A percentile compares a stretch with the other conserved stretches of the same genome.
Evolutionary conservation across 495 filamentous ascomycete genomes (phyloP).

Genomic region (Xylaria scruposa): DNA sequence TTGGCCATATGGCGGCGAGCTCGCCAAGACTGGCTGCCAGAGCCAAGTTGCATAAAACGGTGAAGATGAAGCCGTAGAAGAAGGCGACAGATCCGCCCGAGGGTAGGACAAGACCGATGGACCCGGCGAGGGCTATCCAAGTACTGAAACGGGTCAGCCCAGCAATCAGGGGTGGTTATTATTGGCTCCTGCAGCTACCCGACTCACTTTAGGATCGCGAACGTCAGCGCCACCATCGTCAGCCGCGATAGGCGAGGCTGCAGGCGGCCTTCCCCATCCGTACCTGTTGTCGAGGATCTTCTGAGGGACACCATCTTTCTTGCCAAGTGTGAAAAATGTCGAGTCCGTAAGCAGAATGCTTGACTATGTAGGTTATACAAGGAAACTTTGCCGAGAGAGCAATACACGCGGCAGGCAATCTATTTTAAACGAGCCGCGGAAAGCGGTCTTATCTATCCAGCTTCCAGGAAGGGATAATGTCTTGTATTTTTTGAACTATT

Average conservation of each 20-base stretch:
- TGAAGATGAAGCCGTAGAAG: conserved; percentile 46
- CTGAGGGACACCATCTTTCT: conserved; percentile 27
- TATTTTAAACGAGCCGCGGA: not conserved
- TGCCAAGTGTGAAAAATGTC: not conserved
- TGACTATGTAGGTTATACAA: not conserved
- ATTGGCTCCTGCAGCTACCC: conserved; percentile 1
- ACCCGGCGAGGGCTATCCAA: conserved; percentile 46
- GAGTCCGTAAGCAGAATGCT: not conserved
- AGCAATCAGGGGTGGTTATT: conserved; percentile 10
- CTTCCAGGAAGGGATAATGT: not conserved
- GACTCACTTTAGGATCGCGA: conserved; percentile 46
- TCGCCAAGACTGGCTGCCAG: conserved; percentile 57
- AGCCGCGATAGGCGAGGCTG: conserved; percentile 41
- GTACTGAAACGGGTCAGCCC: conserved; percentile 29
- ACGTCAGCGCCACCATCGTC: conserved; percentile 44
- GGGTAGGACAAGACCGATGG: conserved; percentile 43
- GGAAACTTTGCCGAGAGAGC: not conserved
- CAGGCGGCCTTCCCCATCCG: conserved; percentile 35
- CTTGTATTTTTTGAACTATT: not conserved
- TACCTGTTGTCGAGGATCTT: conserved; percentile 17
- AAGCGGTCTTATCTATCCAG: conserved; percentile 10
- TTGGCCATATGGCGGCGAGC: conserved; percentile 58
- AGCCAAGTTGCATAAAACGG: conserved; percentile 49
- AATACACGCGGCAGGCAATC: not conserved
- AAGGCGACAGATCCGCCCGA: conserved; percentile 44